Conservation (phyloP, 1,284 basidiomycete genomes). For the Cryptococcus sp. region DNA sequence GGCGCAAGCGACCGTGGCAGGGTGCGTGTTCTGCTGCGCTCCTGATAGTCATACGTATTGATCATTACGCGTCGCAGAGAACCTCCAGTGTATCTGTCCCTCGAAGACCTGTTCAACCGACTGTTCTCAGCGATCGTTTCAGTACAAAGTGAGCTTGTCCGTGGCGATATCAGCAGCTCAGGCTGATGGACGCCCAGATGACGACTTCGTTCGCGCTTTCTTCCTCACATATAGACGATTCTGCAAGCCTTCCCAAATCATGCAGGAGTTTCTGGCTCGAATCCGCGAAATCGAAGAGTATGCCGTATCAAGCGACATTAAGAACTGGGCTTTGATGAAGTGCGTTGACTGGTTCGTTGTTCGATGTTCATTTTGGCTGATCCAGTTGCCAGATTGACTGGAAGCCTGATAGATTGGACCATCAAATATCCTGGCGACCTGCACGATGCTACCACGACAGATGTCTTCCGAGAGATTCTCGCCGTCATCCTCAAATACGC, state of each 20-base stretch:
- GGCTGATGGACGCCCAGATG: slow-evolving; percentile 29
- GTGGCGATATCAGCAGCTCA: background rate
- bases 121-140: slow-evolving; percentile 47
- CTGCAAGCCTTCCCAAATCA: slow-evolving; percentile 40
- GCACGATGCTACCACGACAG: slow-evolving; percentile 25
- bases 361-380: background rate
- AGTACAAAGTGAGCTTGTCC: slow-evolving; percentile 34
- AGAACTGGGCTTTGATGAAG: slow-evolving; percentile 49
- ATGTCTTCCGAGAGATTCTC: slow-evolving; percentile 36
- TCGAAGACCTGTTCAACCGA: slow-evolving; percentile 40
- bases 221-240: slow-evolving; percentile 52
- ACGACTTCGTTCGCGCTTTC: slow-evolving; percentile 44
- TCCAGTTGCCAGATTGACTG: slow-evolving; percentile 34
- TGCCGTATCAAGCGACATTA: slow-evolving; percentile 39
- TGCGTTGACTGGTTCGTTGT: slow-evolving; percentile 17
- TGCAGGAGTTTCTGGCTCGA: slow-evolving; percentile 43
- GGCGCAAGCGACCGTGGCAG: background rate
- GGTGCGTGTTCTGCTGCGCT: background rate
- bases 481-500: slow-evolving; percentile 37
- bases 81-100: slow-evolving; percentile 22
- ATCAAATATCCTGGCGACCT: slow-evolving; percentile 50
- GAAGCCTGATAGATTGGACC: slow-evolving; percentile 49
- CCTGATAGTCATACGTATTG: too few species aligned
- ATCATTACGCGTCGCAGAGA: slow-evolving; percentile 7
- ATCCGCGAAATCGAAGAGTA: slow-evolving; percentile 40